Conservation (phyloP, 805 yeast genomes). For the Ogataea ganodermae region DNA sequence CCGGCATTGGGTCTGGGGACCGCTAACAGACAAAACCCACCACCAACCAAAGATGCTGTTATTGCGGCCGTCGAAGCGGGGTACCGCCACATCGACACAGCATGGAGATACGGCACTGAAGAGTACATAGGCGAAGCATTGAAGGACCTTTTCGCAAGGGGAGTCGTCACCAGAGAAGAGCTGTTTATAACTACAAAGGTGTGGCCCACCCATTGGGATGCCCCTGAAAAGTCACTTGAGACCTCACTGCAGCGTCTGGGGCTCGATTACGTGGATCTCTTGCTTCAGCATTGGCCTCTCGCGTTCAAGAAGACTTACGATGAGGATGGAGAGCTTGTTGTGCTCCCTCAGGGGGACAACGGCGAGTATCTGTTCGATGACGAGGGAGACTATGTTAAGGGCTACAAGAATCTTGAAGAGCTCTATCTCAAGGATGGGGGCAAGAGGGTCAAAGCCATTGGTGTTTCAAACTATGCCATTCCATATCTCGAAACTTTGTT, state of each 20-base stretch:
- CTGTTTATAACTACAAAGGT: conserved; percentile 24
- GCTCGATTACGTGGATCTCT: conserved; percentile 46
- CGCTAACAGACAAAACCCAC: conserved; percentile 12
- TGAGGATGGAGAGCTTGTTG: conserved; percentile 19
- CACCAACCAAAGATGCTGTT: conserved; percentile 17
- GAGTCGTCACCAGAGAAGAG: conserved; percentile 16
- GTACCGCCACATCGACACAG: conserved; percentile 45
- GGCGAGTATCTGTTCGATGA: conserved; percentile 19
- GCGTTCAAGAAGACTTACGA: conserved; percentile 31
- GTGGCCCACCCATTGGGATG: conserved; percentile 29
- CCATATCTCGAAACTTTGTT: conserved; percentile 36
- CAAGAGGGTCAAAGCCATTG: conserved; percentile 43
- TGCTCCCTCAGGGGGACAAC: conserved; percentile 28
- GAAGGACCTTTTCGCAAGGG: conserved; percentile 8
- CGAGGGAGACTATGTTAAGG: conserved; percentile 58
- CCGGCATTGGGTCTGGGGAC: conserved; percentile 29
- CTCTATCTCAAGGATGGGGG: conserved; percentile 51
- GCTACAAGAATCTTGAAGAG: conserved; percentile 68
- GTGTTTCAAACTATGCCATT: conserved; percentile 42
- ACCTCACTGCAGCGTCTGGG: conserved; percentile 39
- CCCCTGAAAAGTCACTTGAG: conserved; percentile 38
- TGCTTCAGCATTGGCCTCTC: conserved; percentile 48
- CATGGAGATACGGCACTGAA: conserved; percentile 43
- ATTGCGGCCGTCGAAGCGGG: conserved; percentile 31
- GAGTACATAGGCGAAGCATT: conserved; percentile 44